Evolutionary conservation across 345 rosid genomes (phyloP), one percentile per base, ranked within the genome.

Genomic region (Salix arbutifolia): DNA sequence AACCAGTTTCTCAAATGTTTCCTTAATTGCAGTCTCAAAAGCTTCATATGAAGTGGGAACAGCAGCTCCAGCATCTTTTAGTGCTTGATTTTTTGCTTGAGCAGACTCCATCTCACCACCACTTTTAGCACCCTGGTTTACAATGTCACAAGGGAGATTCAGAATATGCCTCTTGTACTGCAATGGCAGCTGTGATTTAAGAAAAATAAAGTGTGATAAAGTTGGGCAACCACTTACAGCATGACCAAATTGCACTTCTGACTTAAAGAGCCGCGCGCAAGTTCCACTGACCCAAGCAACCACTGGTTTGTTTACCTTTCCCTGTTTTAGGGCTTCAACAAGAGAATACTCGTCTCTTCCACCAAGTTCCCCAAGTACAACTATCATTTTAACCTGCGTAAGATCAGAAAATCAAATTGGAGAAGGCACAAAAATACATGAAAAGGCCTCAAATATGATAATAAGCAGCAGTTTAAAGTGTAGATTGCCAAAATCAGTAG

Each of bases 271-370:
- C 5, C 87, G 86, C 72, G 99, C 99, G 85, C 98, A 95, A 69
- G 99, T 95, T 83, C 98, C 94, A 69, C 99, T 95, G 87, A 91
- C 99, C 99, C 98, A 93, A 73, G 98, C 96, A 88, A 95, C 98
- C 79, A 93, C 96, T 30, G 98, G 99, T 80, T 93, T 95, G 77
- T 71, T 93, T 74, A 93, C 91, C 83, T 93, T 95, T 70, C 99
- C 98, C 77, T 93, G 90, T 81, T 91, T 93, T 80, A 95, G 79
- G 70, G 99, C 99, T 82, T 96, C 99, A 73, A 96, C 96, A 30
- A 96, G 88, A 86, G 96, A 96, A 84, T 91, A 93, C 76, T 96
- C 99, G 83, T 96, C 99, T 77, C 90, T 80, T 77, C 99, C 98
- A 79, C 98, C 99, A 81, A 96, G 98, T 80, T 96, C 99, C 65